phyloP scores from a whole-genome alignment of 345 rosid genomes.

The Citrus sp. region DNA sequence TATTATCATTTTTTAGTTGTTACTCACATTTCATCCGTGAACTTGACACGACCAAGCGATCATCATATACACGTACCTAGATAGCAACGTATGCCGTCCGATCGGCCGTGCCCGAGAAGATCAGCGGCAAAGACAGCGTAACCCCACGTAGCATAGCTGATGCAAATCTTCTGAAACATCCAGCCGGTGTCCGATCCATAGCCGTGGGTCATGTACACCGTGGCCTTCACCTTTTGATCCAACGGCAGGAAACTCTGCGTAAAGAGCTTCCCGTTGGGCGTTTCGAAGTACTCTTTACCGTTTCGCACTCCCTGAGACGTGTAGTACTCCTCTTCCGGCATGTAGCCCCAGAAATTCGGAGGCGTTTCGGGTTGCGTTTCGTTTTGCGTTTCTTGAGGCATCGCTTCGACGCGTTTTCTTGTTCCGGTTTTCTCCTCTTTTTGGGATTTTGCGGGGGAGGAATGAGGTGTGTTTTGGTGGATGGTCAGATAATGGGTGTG shows the following conservation, averaged over 20 bases:
- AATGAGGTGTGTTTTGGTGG: background rate
- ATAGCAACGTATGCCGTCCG: slow-evolving; percentile 92
- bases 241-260: slow-evolving; percentile 80
- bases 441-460: background rate
- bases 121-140: slow-evolving; percentile 96
- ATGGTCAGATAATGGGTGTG: too few species aligned
- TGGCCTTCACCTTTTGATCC: slow-evolving; percentile 62
- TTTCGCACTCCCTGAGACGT: slow-evolving; percentile 81
- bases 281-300: slow-evolving; percentile 70
- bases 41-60: background rate
- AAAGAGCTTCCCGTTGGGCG: slow-evolving; percentile 80
- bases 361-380: slow-evolving; percentile 29
- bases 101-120: slow-evolving; percentile 92
- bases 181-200: slow-evolving; percentile 94
- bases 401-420: slow-evolving; percentile 9
- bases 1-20: background rate
- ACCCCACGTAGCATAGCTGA: slow-evolving; percentile 76
- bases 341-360: slow-evolving; percentile 79
- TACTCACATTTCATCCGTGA: background rate
- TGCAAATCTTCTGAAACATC: slow-evolving; percentile 92
- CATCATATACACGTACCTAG: slow-evolving; percentile 43
- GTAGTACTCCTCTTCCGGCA: slow-evolving; percentile 89
- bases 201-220: slow-evolving; percentile 86
- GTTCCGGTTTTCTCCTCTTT: background rate
- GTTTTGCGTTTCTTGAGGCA: slow-evolving; percentile 24